Evolutionary conservation across 176 grass and related monocot species (phyloP).

Genomic region (Carex scoparia): DNA sequence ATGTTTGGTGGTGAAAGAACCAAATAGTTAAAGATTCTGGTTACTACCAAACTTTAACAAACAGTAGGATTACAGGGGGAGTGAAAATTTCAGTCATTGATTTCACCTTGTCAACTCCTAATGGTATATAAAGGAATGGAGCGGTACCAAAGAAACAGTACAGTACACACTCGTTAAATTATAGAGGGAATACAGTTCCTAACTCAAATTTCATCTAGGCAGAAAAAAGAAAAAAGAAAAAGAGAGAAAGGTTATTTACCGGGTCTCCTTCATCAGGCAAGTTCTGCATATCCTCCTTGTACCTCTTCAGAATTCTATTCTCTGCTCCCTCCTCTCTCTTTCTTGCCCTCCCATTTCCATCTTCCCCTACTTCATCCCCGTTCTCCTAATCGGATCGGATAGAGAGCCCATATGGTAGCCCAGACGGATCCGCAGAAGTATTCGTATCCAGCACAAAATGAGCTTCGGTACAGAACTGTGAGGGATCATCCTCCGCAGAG

Average conservation of each 20-base stretch:
- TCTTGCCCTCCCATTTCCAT: constrained; percentile 12
- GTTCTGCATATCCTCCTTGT: constrained; percentile 63
- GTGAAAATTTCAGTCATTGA: not conserved
- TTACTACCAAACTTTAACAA: not conserved
- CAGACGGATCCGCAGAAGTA: constrained; percentile 46
- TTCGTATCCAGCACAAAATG: constrained; percentile 83
- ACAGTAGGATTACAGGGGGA: not conserved
- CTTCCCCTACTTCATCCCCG: not conserved
- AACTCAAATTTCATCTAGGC: not conserved
- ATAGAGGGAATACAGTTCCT: not conserved
- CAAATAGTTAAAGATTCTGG: no score
- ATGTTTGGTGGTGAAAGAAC: no score
- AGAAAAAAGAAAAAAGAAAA: not conserved
- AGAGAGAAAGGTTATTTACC: not conserved
- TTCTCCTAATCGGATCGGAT: constrained; percentile 25
- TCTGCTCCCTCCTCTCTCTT: not conserved
- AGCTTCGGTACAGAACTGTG: constrained; percentile 31
- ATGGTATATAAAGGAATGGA: not conserved
- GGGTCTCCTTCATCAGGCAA: constrained; percentile 65
- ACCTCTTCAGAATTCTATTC: constrained; percentile 57
- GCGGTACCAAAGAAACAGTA: not conserved
- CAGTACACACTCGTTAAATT: not conserved
- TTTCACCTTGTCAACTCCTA: not conserved
- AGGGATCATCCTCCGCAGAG: constrained; percentile 64
- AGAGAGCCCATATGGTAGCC: constrained; percentile 62